phyloP scores from a whole-genome alignment of 73 alveolate genomes.

The Stentor roeselii region DNA sequence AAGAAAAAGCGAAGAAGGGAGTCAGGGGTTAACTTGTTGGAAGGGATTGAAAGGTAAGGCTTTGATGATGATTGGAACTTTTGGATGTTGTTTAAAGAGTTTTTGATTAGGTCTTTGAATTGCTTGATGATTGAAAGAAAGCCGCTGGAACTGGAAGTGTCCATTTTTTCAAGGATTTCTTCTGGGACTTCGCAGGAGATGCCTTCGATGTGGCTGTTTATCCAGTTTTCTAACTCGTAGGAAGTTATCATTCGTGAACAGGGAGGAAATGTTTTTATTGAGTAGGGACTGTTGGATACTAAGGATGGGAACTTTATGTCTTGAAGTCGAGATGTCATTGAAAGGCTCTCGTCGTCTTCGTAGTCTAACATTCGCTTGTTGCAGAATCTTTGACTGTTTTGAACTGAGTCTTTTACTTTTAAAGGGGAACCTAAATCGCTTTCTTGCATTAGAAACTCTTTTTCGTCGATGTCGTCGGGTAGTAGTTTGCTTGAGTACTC shows the following conservation, averaged over 20 bases:
- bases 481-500: neutral
- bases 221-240: conserved; percentile 59
- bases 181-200: neutral
- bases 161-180: neutral
- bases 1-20: neutral
- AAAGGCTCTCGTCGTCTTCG: conserved; percentile 1
- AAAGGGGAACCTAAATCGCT: neutral
- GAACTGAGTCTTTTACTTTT: neutral
- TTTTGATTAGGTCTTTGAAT: neutral
- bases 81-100: neutral
- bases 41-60: neutral
- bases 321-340: conserved; percentile 10
- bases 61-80: neutral
- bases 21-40: neutral
- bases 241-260: conserved; percentile 42
- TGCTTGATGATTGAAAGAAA: neutral
- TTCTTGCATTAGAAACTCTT: neutral
- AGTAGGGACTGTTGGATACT: conserved; percentile 2
- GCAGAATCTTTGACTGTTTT: neutral
- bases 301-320: conserved; percentile 7
- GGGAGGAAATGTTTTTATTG: conserved; percentile 18
- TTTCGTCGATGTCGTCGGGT: conserved; percentile 19
- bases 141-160: too few relatives aligned
- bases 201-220: conserved; percentile 35
- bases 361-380: neutral